Percentiles rank a stretch among this genome's conserved stretches.
phyloP scores from a whole-genome alignment of 2,329 filamentous ascomycete genomes.

The Arthrobotrys musiformis region DNA sequence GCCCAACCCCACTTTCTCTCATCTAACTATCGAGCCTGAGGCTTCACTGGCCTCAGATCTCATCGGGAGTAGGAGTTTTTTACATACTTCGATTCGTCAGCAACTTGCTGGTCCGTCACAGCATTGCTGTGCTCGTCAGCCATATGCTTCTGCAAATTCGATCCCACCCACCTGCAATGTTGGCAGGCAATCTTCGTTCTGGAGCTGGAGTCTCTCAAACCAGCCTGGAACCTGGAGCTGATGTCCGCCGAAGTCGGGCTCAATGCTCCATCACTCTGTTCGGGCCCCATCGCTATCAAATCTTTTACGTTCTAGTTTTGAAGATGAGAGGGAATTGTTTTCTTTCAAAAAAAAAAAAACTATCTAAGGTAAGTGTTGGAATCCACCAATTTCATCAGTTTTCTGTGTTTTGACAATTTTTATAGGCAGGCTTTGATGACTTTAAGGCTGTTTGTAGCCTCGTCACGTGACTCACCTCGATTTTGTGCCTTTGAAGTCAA shows the following conservation, averaged over 20 bases:
- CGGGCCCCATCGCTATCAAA: background rate
- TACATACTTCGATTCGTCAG: conserved; percentile 25
- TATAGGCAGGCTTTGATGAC: background rate
- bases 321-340: background rate
- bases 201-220: conserved; percentile 1
- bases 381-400: background rate
- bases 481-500: too few relatives aligned
- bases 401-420: background rate
- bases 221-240: conserved; percentile 4
- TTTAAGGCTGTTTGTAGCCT: too few relatives aligned
- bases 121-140: conserved; percentile 12
- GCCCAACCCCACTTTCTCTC: background rate
- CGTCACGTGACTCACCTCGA: too few relatives aligned
- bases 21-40: too few relatives aligned
- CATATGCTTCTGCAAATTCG: conserved; percentile 29
- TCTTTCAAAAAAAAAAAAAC: too few relatives aligned
- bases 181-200: conserved; percentile 20
- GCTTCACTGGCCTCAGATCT: too few relatives aligned
- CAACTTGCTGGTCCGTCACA: background rate
- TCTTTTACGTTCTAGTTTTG: background rate
- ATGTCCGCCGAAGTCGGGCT: conserved; percentile 25
- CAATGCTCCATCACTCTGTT: background rate
- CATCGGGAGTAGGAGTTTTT: background rate
- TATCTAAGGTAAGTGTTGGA: background rate
- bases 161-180: conserved; percentile 16